Base-by-base conservation (phyloP, 805 yeast genomes). In the Hemisphaericaspora nanyangensis region DNA sequence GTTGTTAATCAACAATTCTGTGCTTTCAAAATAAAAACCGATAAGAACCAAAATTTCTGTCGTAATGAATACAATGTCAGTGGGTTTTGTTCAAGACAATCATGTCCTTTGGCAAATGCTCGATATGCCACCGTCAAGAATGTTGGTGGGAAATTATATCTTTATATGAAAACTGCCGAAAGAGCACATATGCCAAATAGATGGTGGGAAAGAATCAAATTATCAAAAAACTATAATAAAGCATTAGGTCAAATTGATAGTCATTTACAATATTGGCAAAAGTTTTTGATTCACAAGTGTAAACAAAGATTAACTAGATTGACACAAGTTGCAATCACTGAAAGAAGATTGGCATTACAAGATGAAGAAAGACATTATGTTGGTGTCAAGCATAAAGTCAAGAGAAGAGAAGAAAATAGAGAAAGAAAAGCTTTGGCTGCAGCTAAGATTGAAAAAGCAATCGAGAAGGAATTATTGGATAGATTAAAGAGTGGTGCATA, bases 401-500 rank as follows among this genome's bases (percentile, higher is more conserved):
- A 84, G 69, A 79, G 96, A 68, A 83, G 97, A 68, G 99, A 93
- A 65, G 82, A 81, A 52, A 85, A 87, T 46, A 78, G 99, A 63
- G 99, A 93, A 66, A 77, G 99, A 63, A 93, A 93, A 68, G 99
- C 99, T 0, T 71, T 93, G 45, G 87, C 87, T 17, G 98, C 99
- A 29, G 99, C 99, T 18, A 86, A 85, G 71, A 87, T 93, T 51
- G 99, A 93, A 61, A 88, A 87, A 67, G 89, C 96, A 11, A 93
- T 93, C 51, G 99, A 93, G 65, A 88, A 88, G 67, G 99, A 93
- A 64, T 75, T 93, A 49, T 73, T 93, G 56, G 96, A 90, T 39
- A 81, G 99, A 64, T 77, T 93, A 56, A 93, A 93, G 79, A 81
- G 91, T 56, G 99, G 99, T 45, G 98, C 98, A 2, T 93, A 93